Base-by-base conservation (phyloP, 2,329 filamentous ascomycete species). In the Penicillium sp. region DNA sequence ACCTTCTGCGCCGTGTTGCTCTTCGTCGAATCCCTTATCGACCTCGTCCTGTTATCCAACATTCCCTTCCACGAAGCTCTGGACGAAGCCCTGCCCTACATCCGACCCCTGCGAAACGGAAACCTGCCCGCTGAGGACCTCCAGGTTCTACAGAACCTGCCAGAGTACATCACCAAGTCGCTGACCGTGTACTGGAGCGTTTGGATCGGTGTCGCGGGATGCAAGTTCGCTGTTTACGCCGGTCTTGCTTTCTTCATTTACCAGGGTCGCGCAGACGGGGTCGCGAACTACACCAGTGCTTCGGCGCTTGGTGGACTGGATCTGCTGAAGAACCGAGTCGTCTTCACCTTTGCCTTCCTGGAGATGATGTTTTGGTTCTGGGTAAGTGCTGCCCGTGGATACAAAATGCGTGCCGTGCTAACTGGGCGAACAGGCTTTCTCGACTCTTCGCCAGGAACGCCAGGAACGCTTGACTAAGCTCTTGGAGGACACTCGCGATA, bases 351-450 rank as follows among this genome's bases (percentile, higher is more conserved):
- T 74, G 86, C 86, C 8, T 94, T 96, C 66, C 69, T 96, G 68
- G 92, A 97, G 78, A 84, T 91, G 71, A 80, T 91, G 62, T 83
- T 83, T 57, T 96, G 92, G 91, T 92, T 96, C 73, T 96, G 92
- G 92, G 86, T 86, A 69, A 59, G 78, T 71, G 13, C 10, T 16
- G 14, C 22, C n/a, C 2, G 3, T 27, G 24, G 24, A 27, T 27
- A 4, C 2, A 6, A 27, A 27, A 5, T 27, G 5, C 6, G 24
- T 27, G 24, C 32, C 29, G 9, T 51, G 32, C 58, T 61, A 49
- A 62, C 58, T 16, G 50, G 43, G 16, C 32, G 34, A 46, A 18
- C 43, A 75, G 72, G 67, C 68, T 24, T 71, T 70, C 21, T 56
- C 69, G 1, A 73, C 69, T 1, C 65, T 74, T 22, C 71, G 71